Base-by-base conservation (phyloP, 2,329 filamentous ascomycete genomes). In the Cucurbitaria berberidis region DNA sequence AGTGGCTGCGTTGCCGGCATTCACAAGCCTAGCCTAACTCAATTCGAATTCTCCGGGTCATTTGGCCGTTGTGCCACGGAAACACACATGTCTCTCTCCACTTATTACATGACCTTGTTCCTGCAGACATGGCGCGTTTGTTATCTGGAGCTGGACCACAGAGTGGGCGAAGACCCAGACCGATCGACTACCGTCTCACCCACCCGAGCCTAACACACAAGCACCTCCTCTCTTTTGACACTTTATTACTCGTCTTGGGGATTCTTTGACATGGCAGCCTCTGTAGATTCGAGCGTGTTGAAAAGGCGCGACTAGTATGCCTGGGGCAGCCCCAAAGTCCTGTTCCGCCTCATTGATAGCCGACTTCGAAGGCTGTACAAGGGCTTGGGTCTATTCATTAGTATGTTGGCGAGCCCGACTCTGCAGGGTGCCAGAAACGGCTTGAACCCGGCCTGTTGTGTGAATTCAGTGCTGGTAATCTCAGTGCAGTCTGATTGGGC, bases 81-180 rank as follows among this genome's bases (percentile, higher is more conserved):
- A 70, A 68, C 70, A 71, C 59, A 63, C 64, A n/a, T n/a, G 60
- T 64, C 57, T 64, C 67, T 72, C 70, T 72, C 70, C 72, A 72
- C 72, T 73, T 72, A 71, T 72, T 72, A 64, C 69, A 72, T 70
- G 65, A 67, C 60, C 34, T 49, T 51, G 57, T 60, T 59, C 57
- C 56, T 63, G 62, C 63, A 62, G 59, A 44, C 35, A 56, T 45
- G 60, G 60, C 51, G 62, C 62, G 60, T 52, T n/a, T 65, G 62
- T 61, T 62, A 59, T 66, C 64, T 60, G 52, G 55, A 57, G 58
- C 53, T 60, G 54, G 45, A 40, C 48, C 35, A 30, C 21, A 53
- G 45, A 42, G 53, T 64, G 59, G 57, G 36, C 60, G 51, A 58
- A 38, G 24, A 47, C 40, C 55, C 48, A 56, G 60, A 55, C 55